Conservation (phyloP, 2,329 filamentous ascomycete genomes). For the Fusarium clavum region DNA sequence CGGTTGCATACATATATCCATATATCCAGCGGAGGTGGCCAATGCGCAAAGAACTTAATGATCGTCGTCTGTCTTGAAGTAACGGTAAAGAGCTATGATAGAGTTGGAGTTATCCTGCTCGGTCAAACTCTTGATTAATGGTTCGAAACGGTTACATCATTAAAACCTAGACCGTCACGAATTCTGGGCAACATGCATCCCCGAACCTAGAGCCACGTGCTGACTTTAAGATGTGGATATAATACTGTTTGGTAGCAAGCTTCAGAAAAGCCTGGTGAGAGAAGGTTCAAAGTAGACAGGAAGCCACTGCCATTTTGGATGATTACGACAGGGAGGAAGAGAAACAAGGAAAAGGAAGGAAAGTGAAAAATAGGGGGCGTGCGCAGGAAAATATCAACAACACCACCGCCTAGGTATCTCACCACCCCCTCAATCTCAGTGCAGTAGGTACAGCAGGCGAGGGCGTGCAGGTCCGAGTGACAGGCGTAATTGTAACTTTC, state of each 20-base stretch:
- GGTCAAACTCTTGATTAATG: background rate
- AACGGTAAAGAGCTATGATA: background rate
- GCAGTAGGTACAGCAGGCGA: background rate
- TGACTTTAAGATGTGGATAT: background rate
- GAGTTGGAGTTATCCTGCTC: background rate
- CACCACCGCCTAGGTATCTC: background rate
- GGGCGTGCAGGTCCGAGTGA: background rate
- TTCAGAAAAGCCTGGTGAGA: background rate
- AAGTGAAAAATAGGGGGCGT: slow-evolving; percentile 19
- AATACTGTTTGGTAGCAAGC: background rate
- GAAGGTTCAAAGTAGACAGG: background rate
- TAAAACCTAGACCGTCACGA: background rate
- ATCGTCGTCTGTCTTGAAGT: background rate
- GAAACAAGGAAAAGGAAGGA: background rate
- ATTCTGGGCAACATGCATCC: background rate
- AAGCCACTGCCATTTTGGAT: background rate
- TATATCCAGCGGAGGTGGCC: background rate
- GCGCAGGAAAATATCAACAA: background rate
- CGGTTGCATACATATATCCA: background rate
- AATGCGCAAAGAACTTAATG: background rate
- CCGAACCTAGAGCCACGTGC: background rate
- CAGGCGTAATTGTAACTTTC: background rate
- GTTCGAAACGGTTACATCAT: background rate
- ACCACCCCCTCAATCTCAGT: background rate
- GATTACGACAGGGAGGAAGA: slow-evolving; percentile 4